Evolutionary conservation across 805 yeast species (phyloP).

Genomic region (Komagataella ulmi): DNA sequence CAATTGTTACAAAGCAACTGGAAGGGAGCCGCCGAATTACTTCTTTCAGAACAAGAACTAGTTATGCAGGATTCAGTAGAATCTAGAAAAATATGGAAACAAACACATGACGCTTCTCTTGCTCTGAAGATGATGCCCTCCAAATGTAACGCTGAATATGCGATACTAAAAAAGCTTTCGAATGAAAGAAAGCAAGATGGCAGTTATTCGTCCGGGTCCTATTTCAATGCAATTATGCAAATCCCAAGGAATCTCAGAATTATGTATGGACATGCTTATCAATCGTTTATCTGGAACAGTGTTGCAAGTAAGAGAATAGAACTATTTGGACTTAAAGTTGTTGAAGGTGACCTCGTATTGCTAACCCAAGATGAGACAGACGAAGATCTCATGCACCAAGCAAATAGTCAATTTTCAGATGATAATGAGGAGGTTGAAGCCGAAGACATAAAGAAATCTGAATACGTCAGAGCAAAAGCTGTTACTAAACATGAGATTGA

Average conservation of each 20-base stretch:
- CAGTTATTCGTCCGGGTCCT: slow-evolving; percentile 36
- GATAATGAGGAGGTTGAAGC: slow-evolving; percentile 37
- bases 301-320: slow-evolving; percentile 70
- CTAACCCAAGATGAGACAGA: slow-evolving; percentile 14
- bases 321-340: slow-evolving; percentile 53
- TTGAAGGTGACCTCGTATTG: slow-evolving; percentile 71
- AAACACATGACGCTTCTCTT: slow-evolving; percentile 46
- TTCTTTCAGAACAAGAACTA: slow-evolving; percentile 75
- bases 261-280: slow-evolving; percentile 97
- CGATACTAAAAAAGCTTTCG: slow-evolving; percentile 50
- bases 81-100: slow-evolving; percentile 74
- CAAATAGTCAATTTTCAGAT: slow-evolving; percentile 2
- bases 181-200: slow-evolving; percentile 34
- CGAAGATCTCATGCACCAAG: slow-evolving; percentile 3
- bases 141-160: slow-evolving; percentile 73
- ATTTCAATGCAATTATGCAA: slow-evolving; percentile 69
- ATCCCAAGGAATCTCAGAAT: slow-evolving; percentile 86
- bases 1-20: slow-evolving; percentile 60
- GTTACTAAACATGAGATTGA: slow-evolving; percentile 65
- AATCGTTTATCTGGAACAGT: slow-evolving; percentile 87
- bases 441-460: slow-evolving; percentile 48
- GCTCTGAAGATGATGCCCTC: slow-evolving; percentile 77
- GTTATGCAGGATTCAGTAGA: slow-evolving; percentile 75
- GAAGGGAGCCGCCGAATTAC: slow-evolving; percentile 65
- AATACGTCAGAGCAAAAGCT: slow-evolving; percentile 53